Percentiles rank a stretch among this genome's conserved stretches.
Evolutionary conservation across 441 rosid genomes (phyloP).

Genomic region (Erysimum pusillum): DNA sequence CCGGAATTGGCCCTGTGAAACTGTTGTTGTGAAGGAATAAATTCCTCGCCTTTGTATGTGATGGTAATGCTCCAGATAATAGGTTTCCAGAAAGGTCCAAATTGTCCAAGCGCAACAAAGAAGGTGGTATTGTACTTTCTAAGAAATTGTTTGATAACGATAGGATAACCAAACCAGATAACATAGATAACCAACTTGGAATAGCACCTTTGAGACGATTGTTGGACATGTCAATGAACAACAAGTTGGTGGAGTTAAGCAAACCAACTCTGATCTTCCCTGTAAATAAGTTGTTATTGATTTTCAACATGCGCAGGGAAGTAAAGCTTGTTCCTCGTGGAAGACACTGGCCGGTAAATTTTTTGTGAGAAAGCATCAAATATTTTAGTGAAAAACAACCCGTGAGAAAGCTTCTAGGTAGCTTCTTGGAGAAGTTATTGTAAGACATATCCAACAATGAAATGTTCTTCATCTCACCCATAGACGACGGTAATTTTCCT

Average conservation of each 20-base stretch:
- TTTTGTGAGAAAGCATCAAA: slow-evolving; percentile 38
- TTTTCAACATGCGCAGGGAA: slow-evolving; percentile 19
- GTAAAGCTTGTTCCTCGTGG: slow-evolving; percentile 24
- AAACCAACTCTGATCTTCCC: slow-evolving; percentile 34
- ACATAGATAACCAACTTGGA: not conserved
- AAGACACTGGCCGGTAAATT: not conserved
- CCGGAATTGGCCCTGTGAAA: slow-evolving; percentile 3
- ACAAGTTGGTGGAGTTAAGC: not conserved
- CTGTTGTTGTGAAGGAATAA: slow-evolving; percentile 29
- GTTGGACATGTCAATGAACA: slow-evolving; percentile 29
- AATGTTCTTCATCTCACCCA: slow-evolving; percentile 34
- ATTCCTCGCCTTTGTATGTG: not conserved
- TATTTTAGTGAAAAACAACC: slow-evolving; percentile 3
- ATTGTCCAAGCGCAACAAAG: not conserved
- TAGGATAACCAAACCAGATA: not conserved
- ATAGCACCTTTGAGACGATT: slow-evolving; percentile 7
- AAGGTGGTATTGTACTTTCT: slow-evolving; percentile 20
- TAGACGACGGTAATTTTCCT: slow-evolving; percentile 34
- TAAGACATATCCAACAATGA: slow-evolving; percentile 9
- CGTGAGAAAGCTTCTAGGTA: not conserved
- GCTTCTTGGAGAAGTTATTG: slow-evolving; percentile 29
- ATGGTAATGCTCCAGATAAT: slow-evolving; percentile 26
- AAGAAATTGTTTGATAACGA: slow-evolving; percentile 20
- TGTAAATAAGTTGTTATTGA: slow-evolving; percentile 34
- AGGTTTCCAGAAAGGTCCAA: slow-evolving; percentile 40